Conservation (phyloP, 331 rosid genomes). For the Prunus yedoensis region DNA sequence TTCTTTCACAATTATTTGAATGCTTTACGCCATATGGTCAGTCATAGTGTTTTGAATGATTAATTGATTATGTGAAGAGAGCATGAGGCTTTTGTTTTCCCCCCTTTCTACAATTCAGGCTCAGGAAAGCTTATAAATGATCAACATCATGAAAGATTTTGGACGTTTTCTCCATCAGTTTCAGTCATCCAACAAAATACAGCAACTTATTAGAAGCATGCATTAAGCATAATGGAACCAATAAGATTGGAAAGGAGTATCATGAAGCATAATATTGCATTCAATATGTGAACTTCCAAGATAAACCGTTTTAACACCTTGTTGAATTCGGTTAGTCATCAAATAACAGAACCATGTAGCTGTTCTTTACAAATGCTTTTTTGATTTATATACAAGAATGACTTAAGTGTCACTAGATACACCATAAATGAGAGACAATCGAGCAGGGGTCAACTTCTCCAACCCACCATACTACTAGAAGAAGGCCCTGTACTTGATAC, state of each 20-base stretch:
- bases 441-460: constrained; percentile 51
- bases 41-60: neutral
- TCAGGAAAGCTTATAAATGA: too few relatives aligned
- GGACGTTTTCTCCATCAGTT: too few relatives aligned
- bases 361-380: constrained; percentile 46
- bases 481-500: constrained; percentile 48
- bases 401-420: constrained; percentile 12
- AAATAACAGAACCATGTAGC: constrained; percentile 23
- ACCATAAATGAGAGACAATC: too few relatives aligned
- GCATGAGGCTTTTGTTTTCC: too few relatives aligned
- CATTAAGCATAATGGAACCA: too few relatives aligned
- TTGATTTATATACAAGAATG: constrained; percentile 35
- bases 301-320: neutral
- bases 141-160: too few relatives aligned
- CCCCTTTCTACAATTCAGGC: too few relatives aligned
- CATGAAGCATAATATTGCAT: neutral
- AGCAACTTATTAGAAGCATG: neutral
- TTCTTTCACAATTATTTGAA: neutral
- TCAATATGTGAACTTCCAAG: neutral
- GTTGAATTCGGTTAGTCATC: constrained; percentile 43
- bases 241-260: too few relatives aligned
- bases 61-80: too few relatives aligned
- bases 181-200: neutral
- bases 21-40: neutral
- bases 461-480: constrained; percentile 49